phyloP scores from a whole-genome alignment of 305 asterid genomes.

The Euphrasia arctica region DNA sequence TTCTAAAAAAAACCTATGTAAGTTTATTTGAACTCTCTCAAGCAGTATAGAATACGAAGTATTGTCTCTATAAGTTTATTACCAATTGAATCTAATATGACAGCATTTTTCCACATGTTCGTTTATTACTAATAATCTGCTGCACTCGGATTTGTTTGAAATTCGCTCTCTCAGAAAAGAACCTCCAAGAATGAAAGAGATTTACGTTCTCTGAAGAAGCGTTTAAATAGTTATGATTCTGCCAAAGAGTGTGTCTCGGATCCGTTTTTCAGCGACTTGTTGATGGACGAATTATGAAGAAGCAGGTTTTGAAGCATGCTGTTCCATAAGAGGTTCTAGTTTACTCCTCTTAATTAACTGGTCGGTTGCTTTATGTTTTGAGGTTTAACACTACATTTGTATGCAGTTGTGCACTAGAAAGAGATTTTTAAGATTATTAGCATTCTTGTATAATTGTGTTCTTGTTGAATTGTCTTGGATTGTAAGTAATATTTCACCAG shows the following conservation, averaged over 20 bases:
- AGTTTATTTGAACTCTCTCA: conserved; percentile 31
- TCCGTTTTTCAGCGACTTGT: conserved; percentile 57
- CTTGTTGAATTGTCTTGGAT: not conserved
- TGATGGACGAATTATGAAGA: conserved; percentile 29
- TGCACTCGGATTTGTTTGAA: conserved; percentile 4
- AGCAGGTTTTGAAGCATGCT: conserved; percentile 12
- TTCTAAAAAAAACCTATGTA: conserved; percentile 78
- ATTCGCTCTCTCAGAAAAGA: conserved; percentile 49
- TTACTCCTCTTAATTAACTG: not conserved
- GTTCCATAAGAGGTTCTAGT: conserved; percentile 1
- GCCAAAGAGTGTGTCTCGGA: conserved; percentile 72
- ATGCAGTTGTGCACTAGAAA: not conserved
- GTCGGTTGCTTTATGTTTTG: not conserved
- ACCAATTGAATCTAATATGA: too few species aligned
- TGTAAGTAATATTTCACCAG: too few species aligned
- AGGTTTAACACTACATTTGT: not conserved
- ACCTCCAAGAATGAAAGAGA: conserved; percentile 66
- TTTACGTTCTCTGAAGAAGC: conserved; percentile 75
- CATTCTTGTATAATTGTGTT: not conserved
- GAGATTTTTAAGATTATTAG: not conserved
- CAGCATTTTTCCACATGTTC: not conserved
- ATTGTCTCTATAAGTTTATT: not conserved
- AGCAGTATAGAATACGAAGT: not conserved
- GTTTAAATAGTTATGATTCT: conserved; percentile 52
- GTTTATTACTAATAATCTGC: not conserved